Evolutionary conservation across 345 rosid genomes (phyloP), one percentile per base, ranked within the genome.

Genomic region (Hibiscus mutabilis): DNA sequence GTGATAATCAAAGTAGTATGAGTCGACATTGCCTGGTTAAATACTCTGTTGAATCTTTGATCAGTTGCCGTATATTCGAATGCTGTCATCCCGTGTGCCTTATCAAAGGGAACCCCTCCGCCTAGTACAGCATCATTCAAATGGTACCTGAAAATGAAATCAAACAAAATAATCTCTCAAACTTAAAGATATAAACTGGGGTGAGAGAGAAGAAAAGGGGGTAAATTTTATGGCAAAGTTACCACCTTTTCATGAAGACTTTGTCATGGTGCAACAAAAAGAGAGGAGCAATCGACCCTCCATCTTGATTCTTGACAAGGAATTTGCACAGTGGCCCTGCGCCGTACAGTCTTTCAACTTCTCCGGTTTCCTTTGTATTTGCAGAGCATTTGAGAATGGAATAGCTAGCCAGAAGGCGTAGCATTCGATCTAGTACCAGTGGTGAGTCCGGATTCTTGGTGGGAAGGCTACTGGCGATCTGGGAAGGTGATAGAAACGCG

Each of bases 401-500:
- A 60, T 82, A 73, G 77, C 86, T 81, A 2, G 86, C 89, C 31
- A 86, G 71, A 19, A 83, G 73, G 18, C 86, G 77, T 59, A 88
- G 79, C 80, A 86, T 81, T 24, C 85, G 79, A 21, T 86, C 89
- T 7, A 88, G 59, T 58, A 84, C 21, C 63, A 74, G 62, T 0
- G 86, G 65, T 0, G 90, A 87, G 0, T 74, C 84, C 0, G 86
- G 82, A 44, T 85, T 85, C 37, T 74, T 76, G 4, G 87, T 58
- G 53, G 79, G 83, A 1, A 88, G 74, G n/a, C 18, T 24, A 56
- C 72, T 72, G 3, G 84, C 85, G 24, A 86, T 82, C 72, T 86
- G 77, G 0, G 79, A 68, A 0, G 82, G 69, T 29, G 91, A 82
- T 53, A 88, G 79, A 60, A 71, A 76, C 1, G 27, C 58, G 71